Conservation (phyloP, 2,329 filamentous ascomycete genomes). For the Sordariomycetes sp. region DNA sequence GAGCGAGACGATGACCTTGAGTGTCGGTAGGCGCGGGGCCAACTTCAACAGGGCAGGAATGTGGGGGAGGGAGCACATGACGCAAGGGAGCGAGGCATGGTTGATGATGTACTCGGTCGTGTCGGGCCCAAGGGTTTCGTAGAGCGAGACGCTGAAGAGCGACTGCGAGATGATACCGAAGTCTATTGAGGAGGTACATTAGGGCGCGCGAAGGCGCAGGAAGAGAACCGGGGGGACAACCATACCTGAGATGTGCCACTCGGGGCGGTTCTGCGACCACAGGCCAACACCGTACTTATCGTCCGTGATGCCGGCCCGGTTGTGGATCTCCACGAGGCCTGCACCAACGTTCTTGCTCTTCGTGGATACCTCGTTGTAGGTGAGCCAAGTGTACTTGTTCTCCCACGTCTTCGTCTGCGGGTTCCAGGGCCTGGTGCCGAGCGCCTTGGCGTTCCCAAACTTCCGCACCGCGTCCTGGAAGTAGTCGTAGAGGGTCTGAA, state of each 20-base stretch:
- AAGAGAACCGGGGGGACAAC: neutral
- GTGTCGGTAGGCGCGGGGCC: constrained; percentile 56
- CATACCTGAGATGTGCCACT: constrained; percentile 72
- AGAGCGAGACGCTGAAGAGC: constrained; percentile 83
- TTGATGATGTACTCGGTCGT: constrained; percentile 93
- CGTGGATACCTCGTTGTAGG: constrained; percentile 65
- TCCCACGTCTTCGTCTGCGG: constrained; percentile 56
- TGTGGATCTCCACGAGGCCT: constrained; percentile 72
- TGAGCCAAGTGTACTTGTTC: constrained; percentile 70
- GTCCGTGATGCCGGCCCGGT: constrained; percentile 49
- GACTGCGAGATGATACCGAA: constrained; percentile 77
- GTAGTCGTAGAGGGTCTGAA: constrained; percentile 64
- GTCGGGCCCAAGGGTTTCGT: constrained; percentile 88
- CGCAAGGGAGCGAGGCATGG: constrained; percentile 62
- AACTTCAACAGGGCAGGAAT: constrained; percentile 73
- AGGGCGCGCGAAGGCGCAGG: neutral
- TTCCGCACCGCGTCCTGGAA: constrained; percentile 58
- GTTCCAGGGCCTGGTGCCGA: constrained; percentile 75
- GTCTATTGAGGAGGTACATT: constrained; percentile 34
- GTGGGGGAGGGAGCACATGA: constrained; percentile 69
- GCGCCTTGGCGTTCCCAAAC: constrained; percentile 54
- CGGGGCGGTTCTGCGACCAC: constrained; percentile 75
- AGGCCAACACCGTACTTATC: constrained; percentile 64
- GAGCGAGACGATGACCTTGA: constrained; percentile 81
- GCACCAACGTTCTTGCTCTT: constrained; percentile 75